These are phyloP conservation scores for Epichloe bromicola DNA, from an alignment of 2,329 filamentous ascomycete species.

Conservation along the genomic window DNA sequence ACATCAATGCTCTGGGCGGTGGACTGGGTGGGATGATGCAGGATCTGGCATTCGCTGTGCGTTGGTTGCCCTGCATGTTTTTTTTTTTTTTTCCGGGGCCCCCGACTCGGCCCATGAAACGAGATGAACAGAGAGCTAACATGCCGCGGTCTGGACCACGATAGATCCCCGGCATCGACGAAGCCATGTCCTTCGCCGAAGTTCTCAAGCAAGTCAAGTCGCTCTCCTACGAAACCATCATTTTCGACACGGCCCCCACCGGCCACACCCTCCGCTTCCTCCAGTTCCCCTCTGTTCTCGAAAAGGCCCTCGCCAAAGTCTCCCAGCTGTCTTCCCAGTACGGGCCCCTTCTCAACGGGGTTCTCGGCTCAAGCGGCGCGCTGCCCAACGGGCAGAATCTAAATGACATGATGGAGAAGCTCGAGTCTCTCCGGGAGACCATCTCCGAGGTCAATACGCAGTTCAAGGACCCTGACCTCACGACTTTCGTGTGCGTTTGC, in stretches of 20 bases:
- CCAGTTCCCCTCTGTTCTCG: slow-evolving; percentile 93
- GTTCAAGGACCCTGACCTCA: slow-evolving; percentile 93
- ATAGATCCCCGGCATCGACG: slow-evolving; percentile 94
- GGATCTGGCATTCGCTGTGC: slow-evolving; percentile 85
- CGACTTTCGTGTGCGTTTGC: slow-evolving; percentile 95
- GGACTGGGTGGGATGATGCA: slow-evolving; percentile 94
- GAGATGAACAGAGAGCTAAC: not conserved
- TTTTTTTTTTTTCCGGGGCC: too few relatives aligned
- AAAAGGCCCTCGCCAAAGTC: slow-evolving; percentile 96
- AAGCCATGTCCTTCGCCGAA: slow-evolving; percentile 99
- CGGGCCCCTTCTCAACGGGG: slow-evolving; percentile 86
- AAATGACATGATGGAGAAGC: slow-evolving; percentile 83
- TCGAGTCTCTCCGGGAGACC: slow-evolving; percentile 84
- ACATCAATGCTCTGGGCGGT: slow-evolving; percentile 53
- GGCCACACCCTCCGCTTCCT: slow-evolving; percentile 97
- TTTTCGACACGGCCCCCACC: slow-evolving; percentile 97
- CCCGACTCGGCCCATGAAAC: not conserved
- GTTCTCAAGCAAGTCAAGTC: slow-evolving; percentile 99
- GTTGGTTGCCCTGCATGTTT: slow-evolving; percentile 13
- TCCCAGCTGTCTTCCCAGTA: slow-evolving; percentile 90
- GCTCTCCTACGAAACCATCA: slow-evolving; percentile 95
- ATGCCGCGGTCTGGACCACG: not conserved
- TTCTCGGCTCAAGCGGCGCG: slow-evolving; percentile 62
- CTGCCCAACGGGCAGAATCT: slow-evolving; percentile 90
- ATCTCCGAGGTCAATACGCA: slow-evolving; percentile 94